Conservation (phyloP, 345 rosid species). For the Jatropha curcas region DNA sequence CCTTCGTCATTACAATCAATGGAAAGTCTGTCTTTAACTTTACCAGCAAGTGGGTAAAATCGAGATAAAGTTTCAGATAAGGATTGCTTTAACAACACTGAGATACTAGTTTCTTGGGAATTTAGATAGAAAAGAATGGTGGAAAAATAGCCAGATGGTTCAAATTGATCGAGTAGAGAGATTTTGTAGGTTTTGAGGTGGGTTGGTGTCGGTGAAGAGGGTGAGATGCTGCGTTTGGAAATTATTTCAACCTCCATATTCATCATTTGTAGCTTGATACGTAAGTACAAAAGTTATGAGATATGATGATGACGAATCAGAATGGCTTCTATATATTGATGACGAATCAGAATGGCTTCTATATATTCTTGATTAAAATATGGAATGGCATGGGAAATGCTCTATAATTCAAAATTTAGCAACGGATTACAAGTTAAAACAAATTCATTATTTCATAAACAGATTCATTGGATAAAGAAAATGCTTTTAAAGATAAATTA, state of each 20-base stretch:
- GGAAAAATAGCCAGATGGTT: background rate
- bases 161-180: slow-evolving; percentile 16
- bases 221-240: background rate
- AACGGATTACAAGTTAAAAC: no score
- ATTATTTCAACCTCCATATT: slow-evolving; percentile 13
- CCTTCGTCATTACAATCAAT: slow-evolving; percentile 19
- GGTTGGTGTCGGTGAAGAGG: slow-evolving; percentile 15
- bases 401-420: no score
- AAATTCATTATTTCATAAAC: no score
- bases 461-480: no score
- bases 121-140: slow-evolving; percentile 6
- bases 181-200: slow-evolving; percentile 8
- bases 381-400: no score
- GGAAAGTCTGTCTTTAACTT: slow-evolving; percentile 3
- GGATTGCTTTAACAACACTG: slow-evolving; percentile 12
- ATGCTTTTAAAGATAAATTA: no score
- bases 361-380: no score
- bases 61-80: slow-evolving; percentile 11
- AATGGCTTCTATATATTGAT: no score
- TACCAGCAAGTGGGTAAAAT: slow-evolving; percentile 20
- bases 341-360: no score
- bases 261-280: background rate
- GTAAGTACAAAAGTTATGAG: no score
- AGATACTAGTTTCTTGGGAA: background rate
- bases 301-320: no score